These are phyloP conservation scores for Xylaria intraflava DNA, from an alignment of 495 filamentous ascomycete species.

Conservation along the genomic window DNA sequence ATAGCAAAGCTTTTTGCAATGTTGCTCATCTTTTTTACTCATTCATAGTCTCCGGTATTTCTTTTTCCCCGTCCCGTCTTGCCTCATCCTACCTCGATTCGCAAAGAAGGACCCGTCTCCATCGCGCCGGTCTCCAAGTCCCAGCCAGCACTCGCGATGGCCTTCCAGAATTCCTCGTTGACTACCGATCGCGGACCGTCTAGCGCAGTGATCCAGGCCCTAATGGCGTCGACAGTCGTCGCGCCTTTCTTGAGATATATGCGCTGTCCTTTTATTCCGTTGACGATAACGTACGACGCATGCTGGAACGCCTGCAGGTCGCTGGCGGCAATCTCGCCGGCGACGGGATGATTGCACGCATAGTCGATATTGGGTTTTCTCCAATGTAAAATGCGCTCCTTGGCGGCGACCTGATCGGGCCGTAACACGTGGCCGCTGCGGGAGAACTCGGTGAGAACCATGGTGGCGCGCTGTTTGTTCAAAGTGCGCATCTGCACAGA, in stretches of 20 bases:
- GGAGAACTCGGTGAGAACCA: constrained; percentile 62
- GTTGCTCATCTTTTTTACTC: constrained; percentile 4
- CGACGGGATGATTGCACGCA: constrained; percentile 12
- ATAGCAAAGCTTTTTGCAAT: background rate
- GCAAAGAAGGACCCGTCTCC: constrained; percentile 30
- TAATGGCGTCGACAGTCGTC: constrained; percentile 45
- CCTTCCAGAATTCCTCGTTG: constrained; percentile 31
- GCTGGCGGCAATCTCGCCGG: constrained; percentile 8
- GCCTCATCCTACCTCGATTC: constrained; percentile 13
- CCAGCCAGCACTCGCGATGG: constrained; percentile 35
- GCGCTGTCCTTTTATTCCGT: constrained; percentile 27
- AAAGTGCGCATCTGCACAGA: constrained; percentile 78
- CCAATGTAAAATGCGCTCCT: constrained; percentile 68
- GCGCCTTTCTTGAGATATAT: constrained; percentile 56
- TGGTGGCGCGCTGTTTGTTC: constrained; percentile 79
- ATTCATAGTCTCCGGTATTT: background rate
- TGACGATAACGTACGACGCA: constrained; percentile 32
- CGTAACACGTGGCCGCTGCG: constrained; percentile 46
- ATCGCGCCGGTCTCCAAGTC: constrained; percentile 38
- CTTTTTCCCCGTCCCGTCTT: background rate
- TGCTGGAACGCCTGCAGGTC: background rate
- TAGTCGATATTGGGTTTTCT: constrained; percentile 32
- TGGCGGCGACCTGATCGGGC: constrained; percentile 55
- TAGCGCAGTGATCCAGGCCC: constrained; percentile 72
- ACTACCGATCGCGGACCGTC: constrained; percentile 27